Conservation (phyloP, 73 alveolate species). For the Symbiodinium pilosum region DNA sequence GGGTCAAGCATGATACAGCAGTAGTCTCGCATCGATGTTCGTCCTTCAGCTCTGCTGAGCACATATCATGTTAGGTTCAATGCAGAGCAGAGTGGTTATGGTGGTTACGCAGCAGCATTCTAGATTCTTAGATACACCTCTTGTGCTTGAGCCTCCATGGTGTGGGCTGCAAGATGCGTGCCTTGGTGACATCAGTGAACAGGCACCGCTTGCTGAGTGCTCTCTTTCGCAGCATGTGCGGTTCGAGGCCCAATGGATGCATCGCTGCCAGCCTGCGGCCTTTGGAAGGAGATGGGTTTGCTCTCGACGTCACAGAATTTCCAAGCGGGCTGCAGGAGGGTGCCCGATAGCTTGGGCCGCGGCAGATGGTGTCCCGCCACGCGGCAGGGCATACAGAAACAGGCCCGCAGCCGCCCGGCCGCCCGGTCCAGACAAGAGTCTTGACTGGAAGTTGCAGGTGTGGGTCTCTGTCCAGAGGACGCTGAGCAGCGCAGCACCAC, state of each 20-base stretch:
- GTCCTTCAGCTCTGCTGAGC: too few species aligned
- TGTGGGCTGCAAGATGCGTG: background rate
- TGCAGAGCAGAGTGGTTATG: too few species aligned
- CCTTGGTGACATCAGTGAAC: background rate
- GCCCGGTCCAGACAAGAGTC: too few species aligned
- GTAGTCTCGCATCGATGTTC: too few species aligned
- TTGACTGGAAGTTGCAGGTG: too few species aligned
- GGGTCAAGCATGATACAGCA: too few species aligned
- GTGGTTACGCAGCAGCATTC: too few species aligned
- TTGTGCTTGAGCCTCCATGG: background rate
- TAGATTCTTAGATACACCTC: too few species aligned
- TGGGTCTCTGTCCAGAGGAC: background rate
- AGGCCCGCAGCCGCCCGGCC: conserved; percentile 17
- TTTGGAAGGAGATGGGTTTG: too few species aligned
- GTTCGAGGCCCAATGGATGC: background rate
- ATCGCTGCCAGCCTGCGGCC: conserved; percentile 3
- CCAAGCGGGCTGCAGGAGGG: background rate
- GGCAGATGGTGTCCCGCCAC: background rate
- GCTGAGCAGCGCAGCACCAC: background rate
- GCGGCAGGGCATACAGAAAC: background rate
- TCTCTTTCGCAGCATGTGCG: too few species aligned
- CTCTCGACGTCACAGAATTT: background rate
- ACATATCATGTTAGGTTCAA: too few species aligned
- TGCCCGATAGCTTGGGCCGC: background rate
- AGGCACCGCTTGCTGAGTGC: too few species aligned